Evolutionary conservation across 176 grass and related monocot genomes (phyloP).

Genomic region (Neostapfia colusana): DNA sequence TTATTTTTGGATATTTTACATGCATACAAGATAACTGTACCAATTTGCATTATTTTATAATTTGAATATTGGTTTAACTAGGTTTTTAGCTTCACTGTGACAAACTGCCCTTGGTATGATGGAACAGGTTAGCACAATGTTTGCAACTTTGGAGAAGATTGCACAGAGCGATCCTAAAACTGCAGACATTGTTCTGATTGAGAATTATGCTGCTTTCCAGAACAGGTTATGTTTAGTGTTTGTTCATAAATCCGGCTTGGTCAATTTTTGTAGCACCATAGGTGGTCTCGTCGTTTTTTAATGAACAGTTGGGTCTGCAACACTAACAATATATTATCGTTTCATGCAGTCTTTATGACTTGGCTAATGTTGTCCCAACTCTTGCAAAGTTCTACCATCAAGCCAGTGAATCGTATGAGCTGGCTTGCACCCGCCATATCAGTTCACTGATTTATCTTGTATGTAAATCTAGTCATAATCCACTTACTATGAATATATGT

Average conservation of each 20-base stretch:
- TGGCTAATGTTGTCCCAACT: conserved; percentile 85
- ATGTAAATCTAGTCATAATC: conserved; percentile 42
- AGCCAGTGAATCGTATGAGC: conserved; percentile 89
- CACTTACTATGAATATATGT: conserved; percentile 18
- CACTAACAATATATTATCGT: conserved; percentile 36
- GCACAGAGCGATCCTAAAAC: conserved; percentile 81
- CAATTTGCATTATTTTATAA: not conserved
- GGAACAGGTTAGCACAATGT: conserved; percentile 89
- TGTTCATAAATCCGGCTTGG: not conserved
- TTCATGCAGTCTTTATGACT: conserved; percentile 89
- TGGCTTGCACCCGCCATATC: conserved; percentile 91
- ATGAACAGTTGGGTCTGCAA: conserved; percentile 16
- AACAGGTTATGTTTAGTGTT: conserved; percentile 65
- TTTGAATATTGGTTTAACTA: not conserved
- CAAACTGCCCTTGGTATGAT: conserved; percentile 29
- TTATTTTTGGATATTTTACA: conserved; percentile 31
- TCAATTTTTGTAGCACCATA: conserved; percentile 17
- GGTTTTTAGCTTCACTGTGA: not conserved
- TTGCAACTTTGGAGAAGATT: conserved; percentile 89
- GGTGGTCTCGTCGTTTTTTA: conserved; percentile 19
- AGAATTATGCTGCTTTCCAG: conserved; percentile 96
- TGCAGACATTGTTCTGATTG: conserved; percentile 82
- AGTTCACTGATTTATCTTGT: conserved; percentile 88
- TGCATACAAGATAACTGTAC: not conserved
- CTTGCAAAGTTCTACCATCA: conserved; percentile 91